A percentile compares a stretch with the other conserved stretches of the same genome.
These are phyloP conservation scores for Cryphonectria parasitica DNA, from an alignment of 2,329 filamentous ascomycete genomes.

Conservation along the genomic window DNA sequence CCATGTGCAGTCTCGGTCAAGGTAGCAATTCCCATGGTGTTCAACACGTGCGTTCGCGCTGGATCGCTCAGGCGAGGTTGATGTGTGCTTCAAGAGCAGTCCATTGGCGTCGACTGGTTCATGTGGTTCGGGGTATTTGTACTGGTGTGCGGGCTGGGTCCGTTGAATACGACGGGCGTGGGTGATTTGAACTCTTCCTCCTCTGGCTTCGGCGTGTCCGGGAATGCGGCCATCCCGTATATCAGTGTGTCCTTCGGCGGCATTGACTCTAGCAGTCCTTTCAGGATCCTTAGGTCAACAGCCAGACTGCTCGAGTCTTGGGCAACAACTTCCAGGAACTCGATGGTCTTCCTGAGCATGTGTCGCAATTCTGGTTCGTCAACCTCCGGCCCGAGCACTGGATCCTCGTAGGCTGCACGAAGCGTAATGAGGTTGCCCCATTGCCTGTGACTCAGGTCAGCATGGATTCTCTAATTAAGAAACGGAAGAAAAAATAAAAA, in stretches of 20 bases:
- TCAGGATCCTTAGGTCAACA: conserved; percentile 75
- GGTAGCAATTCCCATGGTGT: neutral
- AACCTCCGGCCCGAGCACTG: conserved; percentile 62
- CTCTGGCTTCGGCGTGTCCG: conserved; percentile 7
- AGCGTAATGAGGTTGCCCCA: conserved; percentile 96
- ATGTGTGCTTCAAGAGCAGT: conserved; percentile 12
- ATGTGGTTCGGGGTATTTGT: conserved; percentile 21
- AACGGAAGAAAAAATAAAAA: no score
- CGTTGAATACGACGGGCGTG: conserved; percentile 11
- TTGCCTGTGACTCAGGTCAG: conserved; percentile 63
- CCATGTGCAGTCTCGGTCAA: neutral
- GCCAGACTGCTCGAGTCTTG: conserved; percentile 75
- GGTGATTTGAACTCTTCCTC: no score
- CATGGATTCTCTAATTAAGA: conserved; percentile 10
- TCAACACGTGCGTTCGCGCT: neutral
- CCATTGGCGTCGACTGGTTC: conserved; percentile 26
- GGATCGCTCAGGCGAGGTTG: neutral
- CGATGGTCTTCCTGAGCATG: conserved; percentile 74
- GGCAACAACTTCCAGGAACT: conserved; percentile 71
- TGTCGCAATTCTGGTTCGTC: conserved; percentile 56
- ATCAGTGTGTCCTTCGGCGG: conserved; percentile 29
- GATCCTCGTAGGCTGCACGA: conserved; percentile 75
- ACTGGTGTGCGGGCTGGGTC: conserved; percentile 18
- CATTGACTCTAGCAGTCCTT: conserved; percentile 54
- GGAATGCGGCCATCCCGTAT: neutral